Conservation (phyloP, 345 rosid genomes). For the Camelina hispida region DNA sequence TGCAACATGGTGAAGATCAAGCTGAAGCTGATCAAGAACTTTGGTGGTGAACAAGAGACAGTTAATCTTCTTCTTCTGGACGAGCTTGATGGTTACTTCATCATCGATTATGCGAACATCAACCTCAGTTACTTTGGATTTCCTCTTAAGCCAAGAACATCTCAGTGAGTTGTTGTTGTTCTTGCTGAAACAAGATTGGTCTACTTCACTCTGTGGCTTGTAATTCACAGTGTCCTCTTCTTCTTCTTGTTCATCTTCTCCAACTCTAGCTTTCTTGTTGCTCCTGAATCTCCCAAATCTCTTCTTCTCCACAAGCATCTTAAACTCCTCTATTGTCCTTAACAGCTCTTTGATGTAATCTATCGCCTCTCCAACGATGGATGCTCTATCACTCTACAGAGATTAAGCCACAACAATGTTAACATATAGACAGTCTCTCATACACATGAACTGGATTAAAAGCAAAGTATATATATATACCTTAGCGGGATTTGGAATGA, state of each 20-base stretch:
- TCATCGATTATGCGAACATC: constrained; percentile 80
- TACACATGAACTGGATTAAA: neutral
- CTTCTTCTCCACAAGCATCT: constrained; percentile 71
- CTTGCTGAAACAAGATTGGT: constrained; percentile 51
- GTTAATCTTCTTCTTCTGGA: constrained; percentile 77
- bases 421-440: neutral
- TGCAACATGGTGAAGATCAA: constrained; percentile 80
- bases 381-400: constrained; percentile 67
- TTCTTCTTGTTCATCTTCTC: constrained; percentile 14
- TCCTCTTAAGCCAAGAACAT: constrained; percentile 88
- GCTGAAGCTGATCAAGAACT: constrained; percentile 75
- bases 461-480: constrained; percentile 28
- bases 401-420: constrained; percentile 14
- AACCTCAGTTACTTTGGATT: constrained; percentile 72
- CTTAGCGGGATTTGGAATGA: constrained; percentile 77
- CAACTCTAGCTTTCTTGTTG: constrained; percentile 54
- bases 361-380: constrained; percentile 75
- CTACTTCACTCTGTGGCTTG: constrained; percentile 49
- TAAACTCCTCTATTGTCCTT: constrained; percentile 62
- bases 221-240: constrained; percentile 50
- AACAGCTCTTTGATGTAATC: constrained; percentile 77
- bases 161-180: constrained; percentile 50
- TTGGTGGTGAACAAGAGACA: constrained; percentile 70
- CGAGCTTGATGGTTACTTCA: constrained; percentile 76
- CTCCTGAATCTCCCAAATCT: constrained; percentile 59